These are phyloP conservation scores for Trametes maxima DNA, from an alignment of 768 basidiomycete species.

Conservation along the genomic window DNA sequence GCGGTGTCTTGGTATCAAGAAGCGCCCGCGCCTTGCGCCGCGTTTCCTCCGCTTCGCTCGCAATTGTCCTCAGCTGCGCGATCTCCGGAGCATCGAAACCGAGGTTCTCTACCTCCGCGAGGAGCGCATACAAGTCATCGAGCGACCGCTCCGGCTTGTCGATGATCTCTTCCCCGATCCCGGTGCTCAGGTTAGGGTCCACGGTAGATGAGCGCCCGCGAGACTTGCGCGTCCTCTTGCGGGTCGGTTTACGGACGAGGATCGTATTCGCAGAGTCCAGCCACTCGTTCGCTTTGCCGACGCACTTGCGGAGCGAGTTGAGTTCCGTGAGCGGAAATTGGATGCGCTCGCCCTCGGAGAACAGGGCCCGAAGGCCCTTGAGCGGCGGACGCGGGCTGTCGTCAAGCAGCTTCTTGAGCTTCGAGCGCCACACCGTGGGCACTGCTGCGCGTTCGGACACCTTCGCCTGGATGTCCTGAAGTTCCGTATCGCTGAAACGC, in stretches of 20 bases:
- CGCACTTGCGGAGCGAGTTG: slow-evolving; percentile 71
- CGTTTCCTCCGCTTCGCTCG: slow-evolving; percentile 65
- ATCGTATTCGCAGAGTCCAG: slow-evolving; percentile 82
- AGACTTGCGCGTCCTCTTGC: slow-evolving; percentile 72
- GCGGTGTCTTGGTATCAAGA: slow-evolving; percentile 47
- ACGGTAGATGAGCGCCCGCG: slow-evolving; percentile 48
- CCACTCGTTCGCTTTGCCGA: slow-evolving; percentile 83
- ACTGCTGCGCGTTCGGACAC: slow-evolving; percentile 72
- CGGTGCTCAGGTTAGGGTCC: slow-evolving; percentile 35
- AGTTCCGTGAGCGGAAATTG: slow-evolving; percentile 75
- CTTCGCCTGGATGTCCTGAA: slow-evolving; percentile 65
- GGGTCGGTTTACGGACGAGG: slow-evolving; percentile 75
- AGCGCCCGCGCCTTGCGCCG: slow-evolving; percentile 56
- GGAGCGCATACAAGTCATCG: slow-evolving; percentile 67
- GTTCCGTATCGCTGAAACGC: slow-evolving; percentile 79
- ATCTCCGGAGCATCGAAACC: slow-evolving; percentile 89
- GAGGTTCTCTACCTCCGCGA: slow-evolving; percentile 72
- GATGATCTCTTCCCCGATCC: slow-evolving; percentile 42
- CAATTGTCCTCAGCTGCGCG: slow-evolving; percentile 51
- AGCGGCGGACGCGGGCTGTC: slow-evolving; percentile 75
- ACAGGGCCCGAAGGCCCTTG: slow-evolving; percentile 76
- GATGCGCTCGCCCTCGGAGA: slow-evolving; percentile 89
- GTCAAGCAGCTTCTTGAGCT: slow-evolving; percentile 64
- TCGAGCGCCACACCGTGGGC: slow-evolving; percentile 74
- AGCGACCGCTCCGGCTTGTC: slow-evolving; percentile 74